phyloP scores from a whole-genome alignment of 345 rosid species.

The Aquilaria malaccensis region DNA sequence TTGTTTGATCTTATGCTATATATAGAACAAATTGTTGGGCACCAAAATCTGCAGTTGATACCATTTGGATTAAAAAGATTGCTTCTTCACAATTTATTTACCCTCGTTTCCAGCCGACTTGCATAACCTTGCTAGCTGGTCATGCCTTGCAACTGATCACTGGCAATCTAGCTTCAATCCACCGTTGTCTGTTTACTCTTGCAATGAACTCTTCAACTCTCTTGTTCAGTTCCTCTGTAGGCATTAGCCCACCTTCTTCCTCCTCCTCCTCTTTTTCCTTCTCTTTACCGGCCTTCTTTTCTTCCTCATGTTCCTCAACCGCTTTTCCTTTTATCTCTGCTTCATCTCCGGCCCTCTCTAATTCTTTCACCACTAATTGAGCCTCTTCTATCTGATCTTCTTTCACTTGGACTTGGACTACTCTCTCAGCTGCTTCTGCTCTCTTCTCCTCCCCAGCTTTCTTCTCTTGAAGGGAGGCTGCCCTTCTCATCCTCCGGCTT shows the following conservation, averaged over 20 bases:
- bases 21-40: too few species aligned
- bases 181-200: slow-evolving; percentile 53
- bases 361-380: slow-evolving; percentile 4
- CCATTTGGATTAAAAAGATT: too few species aligned
- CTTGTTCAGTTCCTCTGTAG: slow-evolving; percentile 41
- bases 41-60: too few species aligned
- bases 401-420: neutral
- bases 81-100: too few species aligned
- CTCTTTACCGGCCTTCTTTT: neutral
- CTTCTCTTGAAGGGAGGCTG: slow-evolving; percentile 9
- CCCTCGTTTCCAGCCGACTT: too few species aligned
- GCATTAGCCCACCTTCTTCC: slow-evolving; percentile 25
- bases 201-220: slow-evolving; percentile 64
- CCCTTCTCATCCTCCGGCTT: slow-evolving; percentile 13
- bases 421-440: slow-evolving; percentile 4
- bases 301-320: too few species aligned
- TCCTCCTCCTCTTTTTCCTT: neutral
- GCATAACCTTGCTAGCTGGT: neutral
- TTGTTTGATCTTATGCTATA: too few species aligned
- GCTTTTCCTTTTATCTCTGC: slow-evolving; percentile 18
- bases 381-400: neutral
- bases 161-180: slow-evolving; percentile 33
- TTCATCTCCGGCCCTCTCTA: neutral
- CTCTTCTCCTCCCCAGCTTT: slow-evolving; percentile 2
- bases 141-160: slow-evolving; percentile 7